Evolutionary conservation across 2,329 filamentous ascomycete species (phyloP).

Genomic region (Dothidotthia symphoricarpi): DNA sequence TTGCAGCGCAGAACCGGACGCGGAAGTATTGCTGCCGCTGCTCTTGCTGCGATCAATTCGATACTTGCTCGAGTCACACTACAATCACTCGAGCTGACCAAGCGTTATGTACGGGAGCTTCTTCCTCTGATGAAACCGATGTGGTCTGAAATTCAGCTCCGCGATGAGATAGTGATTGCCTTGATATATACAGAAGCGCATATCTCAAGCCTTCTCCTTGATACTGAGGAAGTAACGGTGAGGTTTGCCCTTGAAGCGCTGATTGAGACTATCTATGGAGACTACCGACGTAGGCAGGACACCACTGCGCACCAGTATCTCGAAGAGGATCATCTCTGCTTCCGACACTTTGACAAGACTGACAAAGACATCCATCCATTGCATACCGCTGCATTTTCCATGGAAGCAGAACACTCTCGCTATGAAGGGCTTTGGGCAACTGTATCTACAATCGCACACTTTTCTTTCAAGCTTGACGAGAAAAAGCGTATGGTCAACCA

Average conservation of each 20-base stretch:
- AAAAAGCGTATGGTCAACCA: slow-evolving; percentile 17
- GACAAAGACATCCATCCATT: slow-evolving; percentile 23
- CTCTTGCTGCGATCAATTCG: slow-evolving; percentile 73
- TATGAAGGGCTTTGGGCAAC: slow-evolving; percentile 39
- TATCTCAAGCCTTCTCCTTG: slow-evolving; percentile 34
- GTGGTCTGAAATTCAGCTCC: slow-evolving; percentile 65
- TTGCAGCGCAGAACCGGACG: slow-evolving; percentile 62
- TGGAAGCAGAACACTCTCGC: slow-evolving; percentile 34
- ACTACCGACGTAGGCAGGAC: slow-evolving; percentile 72
- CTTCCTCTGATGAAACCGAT: slow-evolving; percentile 70
- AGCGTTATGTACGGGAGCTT: slow-evolving; percentile 58
- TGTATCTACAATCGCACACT: slow-evolving; percentile 41
- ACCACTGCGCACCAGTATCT: slow-evolving; percentile 50
- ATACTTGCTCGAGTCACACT: slow-evolving; percentile 65
- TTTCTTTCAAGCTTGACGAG: slow-evolving; percentile 38
- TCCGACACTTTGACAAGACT: slow-evolving; percentile 44
- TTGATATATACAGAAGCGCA: slow-evolving; percentile 60
- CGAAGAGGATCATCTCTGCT: slow-evolving; percentile 71
- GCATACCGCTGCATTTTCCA: slow-evolving; percentile 30
- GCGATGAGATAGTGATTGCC: slow-evolving; percentile 72
- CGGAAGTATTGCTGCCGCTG: slow-evolving; percentile 67
- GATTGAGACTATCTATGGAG: slow-evolving; percentile 67
- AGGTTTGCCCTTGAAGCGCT: slow-evolving; percentile 59
- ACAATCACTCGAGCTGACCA: slow-evolving; percentile 65
- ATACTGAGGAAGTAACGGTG: slow-evolving; percentile 22